Evolutionary conservation across 768 basidiomycete genomes (phyloP), one percentile per base, ranked within the genome.

Genomic region (Fomitopsis pulvina): DNA sequence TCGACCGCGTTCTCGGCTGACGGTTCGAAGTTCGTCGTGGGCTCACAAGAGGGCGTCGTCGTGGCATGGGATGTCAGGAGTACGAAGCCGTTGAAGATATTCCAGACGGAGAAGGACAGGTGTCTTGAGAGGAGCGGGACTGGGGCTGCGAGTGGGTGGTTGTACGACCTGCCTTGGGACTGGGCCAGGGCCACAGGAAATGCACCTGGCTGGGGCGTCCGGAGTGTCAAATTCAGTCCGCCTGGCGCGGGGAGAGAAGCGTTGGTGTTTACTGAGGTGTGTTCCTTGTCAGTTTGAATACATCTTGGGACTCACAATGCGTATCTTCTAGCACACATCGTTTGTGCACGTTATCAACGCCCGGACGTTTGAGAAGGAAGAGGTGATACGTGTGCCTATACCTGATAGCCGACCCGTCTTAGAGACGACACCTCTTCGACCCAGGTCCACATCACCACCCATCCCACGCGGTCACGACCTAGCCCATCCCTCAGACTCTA

Each of bases 251-350:
- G 80, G 22, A 77, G 79, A 53, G 93, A 95, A 65, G 65, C 93
- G 1, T 79, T 95, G 79, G 83, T 81, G 0, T 96, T 93, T 67
- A 91, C 92, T 14, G 92, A 94, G 81, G 91, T 92, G 53, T 48
- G 79, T 52, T 7, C 22, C 10, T 37, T 32, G 20, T 12, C 21
- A 12, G 8, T 26, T 41, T 14, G 9, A 11, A 16, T 30, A 3
- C 6, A 32, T 16, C 1, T 22, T 25, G 14, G 48, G 27, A 28
- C 25, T 45, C 6, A 28, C 28, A 27, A 3, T 30, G 37, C 41
- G 20, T 44, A 18, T 11, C 24, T 48, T 16, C 20, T 57, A 93
- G 88, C 92, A 95, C 62, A 87, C 88, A 1, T 84, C 79, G 26
- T 66, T 86, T 30, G 63, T 95, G 7, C 93, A 96, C 59, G 73